Base-by-base conservation (phyloP, 305 asterid species). In the Nicotiana rustica region DNA sequence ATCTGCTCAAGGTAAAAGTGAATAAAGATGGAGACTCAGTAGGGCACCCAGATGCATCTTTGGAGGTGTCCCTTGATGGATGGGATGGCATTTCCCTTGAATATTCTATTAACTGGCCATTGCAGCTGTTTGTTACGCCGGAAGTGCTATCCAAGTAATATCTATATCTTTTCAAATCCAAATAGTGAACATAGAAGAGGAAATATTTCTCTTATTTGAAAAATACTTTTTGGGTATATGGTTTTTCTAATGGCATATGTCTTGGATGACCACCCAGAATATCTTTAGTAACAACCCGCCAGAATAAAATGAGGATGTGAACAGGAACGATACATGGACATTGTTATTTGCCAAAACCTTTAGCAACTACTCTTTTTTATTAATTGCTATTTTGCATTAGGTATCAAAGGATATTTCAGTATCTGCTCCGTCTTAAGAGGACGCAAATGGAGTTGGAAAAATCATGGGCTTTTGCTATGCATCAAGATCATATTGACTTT, bases 401-500 rank as follows among this genome's bases (percentile, higher is more conserved):
- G 94, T 97, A 97, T 84, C 96, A 92, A 76, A 90, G 93, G 93
- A 91, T 97, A 84, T 97, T 97, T 81, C 98, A 95, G 88, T 93
- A 95, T 90, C 94, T 97, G 88, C 96, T 97, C 79, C 91, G 94
- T 68, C 90, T 97, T 67, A 97, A 93, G 85, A 89, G 99, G 81
- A 95, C 99, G 67, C 98, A 95, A 88, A 92, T 97, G 98, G 99
- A 97, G 88, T 82, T 97, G 90, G 99, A 97, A 83, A 97, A 95
- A 88, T 91, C 96, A 47, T 93, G 99, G 99, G 99, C 97, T 85
- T 91, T 93, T 86, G 97, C 94, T n/a, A 97, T 95, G 99, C 92
- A 91, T 86, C 97, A 92, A 90, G 98, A 95, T 85, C 98, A 93
- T 88, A 89, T 92, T 80, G 95, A 94, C 84, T 91, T 92, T 86